Conservation (phyloP, 2,329 filamentous ascomycete species). For the Phaeoacremonium minimum region DNA sequence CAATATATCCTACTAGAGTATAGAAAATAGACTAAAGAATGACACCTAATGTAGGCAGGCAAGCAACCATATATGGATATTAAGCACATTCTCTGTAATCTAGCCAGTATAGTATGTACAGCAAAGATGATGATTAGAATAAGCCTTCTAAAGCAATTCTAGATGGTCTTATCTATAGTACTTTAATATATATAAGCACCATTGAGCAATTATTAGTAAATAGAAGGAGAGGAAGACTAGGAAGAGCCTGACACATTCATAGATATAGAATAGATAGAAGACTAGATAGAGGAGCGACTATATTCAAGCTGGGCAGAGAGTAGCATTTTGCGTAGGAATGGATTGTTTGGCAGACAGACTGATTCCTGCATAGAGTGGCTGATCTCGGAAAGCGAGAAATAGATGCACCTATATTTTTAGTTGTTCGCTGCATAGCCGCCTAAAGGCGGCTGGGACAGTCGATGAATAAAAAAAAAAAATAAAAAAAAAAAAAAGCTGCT, state of each 20-base stretch:
- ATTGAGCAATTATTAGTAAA: slow-evolving; percentile 18
- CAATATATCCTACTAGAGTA: slow-evolving; percentile 23
- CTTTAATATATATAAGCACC: slow-evolving; percentile 12
- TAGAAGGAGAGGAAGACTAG: slow-evolving; percentile 20
- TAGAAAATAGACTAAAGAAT: slow-evolving; percentile 19
- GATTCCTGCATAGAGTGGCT: slow-evolving; percentile 2
- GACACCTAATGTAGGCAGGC: slow-evolving; percentile 5
- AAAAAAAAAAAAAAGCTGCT: background rate
- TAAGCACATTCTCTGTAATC: slow-evolving; percentile 25
- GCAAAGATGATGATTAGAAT: slow-evolving; percentile 25
- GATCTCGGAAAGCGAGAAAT: slow-evolving; percentile 3
- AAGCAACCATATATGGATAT: slow-evolving; percentile 15
- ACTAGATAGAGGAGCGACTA: slow-evolving; percentile 2
- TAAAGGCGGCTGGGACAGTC: background rate
- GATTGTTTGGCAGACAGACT: background rate
- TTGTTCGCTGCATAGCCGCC: slow-evolving; percentile 12
- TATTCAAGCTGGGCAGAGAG: slow-evolving; percentile 3
- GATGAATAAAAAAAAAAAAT: background rate
- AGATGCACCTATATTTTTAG: slow-evolving; percentile 7
- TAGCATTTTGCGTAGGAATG: background rate
- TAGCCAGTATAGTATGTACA: slow-evolving; percentile 23
- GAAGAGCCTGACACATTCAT: slow-evolving; percentile 16
- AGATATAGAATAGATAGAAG: slow-evolving; percentile 19
- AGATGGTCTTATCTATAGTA: slow-evolving; percentile 18
- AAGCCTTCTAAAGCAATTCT: slow-evolving; percentile 21